Percentiles rank a stretch among this genome's conserved stretches.
Evolutionary conservation across 2,329 filamentous ascomycete genomes (phyloP).

Genomic region (Myriosclerotinia duriaeana): DNA sequence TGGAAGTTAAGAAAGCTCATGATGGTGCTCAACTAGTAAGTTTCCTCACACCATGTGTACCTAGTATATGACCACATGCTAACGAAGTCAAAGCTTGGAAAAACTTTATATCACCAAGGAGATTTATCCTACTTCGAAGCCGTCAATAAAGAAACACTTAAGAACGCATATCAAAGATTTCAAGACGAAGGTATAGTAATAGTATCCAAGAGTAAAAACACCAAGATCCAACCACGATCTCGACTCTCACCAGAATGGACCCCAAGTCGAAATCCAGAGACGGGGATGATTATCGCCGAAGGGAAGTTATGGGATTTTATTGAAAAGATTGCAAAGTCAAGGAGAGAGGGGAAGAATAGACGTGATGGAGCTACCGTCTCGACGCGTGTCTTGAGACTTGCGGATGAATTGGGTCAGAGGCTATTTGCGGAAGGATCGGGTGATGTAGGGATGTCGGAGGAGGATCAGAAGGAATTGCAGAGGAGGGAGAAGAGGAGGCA

Average conservation of each 20-base stretch:
- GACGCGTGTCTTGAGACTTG: conserved; percentile 73
- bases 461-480: conserved; percentile 51
- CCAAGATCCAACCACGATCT: conserved; percentile 60
- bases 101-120: conserved; percentile 95
- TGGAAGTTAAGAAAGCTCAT: conserved; percentile 75
- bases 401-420: conserved; percentile 68
- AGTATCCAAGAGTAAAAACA: conserved; percentile 65
- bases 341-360: conserved; percentile 92
- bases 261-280: conserved; percentile 62
- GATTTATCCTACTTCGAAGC: conserved; percentile 97
- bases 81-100: conserved; percentile 65
- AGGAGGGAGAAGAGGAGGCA: conserved; percentile 51
- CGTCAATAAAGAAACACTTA: conserved; percentile 96
- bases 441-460: conserved; percentile 45
- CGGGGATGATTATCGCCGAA: conserved; percentile 61
- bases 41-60: conserved; percentile 25
- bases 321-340: conserved; percentile 76
- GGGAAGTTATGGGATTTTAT: conserved; percentile 90
- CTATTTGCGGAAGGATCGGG: conserved; percentile 61
- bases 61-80: conserved; percentile 26
- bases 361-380: conserved; percentile 90
- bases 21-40: conserved; percentile 76
- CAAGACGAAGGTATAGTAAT: conserved; percentile 87
- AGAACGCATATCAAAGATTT: conserved; percentile 86
- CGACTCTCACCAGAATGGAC: conserved; percentile 74